A percentile compares a stretch with the other conserved stretches of the same genome.
phyloP scores from a whole-genome alignment of 2,329 filamentous ascomycete genomes.

The Verticillium klebahnii region DNA sequence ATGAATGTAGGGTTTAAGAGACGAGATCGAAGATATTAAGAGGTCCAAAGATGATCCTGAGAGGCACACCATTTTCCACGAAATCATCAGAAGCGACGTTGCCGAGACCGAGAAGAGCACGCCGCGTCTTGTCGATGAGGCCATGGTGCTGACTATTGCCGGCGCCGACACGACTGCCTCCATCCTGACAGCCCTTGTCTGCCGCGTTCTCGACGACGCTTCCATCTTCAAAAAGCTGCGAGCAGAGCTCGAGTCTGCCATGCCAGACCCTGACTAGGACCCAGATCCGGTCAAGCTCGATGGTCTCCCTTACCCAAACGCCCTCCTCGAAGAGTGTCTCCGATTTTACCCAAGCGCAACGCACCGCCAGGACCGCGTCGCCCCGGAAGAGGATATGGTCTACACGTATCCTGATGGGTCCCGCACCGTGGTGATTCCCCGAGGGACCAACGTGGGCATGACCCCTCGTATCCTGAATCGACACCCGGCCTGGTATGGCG shows the following conservation, averaged over 20 bases:
- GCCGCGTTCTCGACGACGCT: conserved; percentile 27
- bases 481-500: conserved; percentile 24
- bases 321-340: conserved; percentile 47
- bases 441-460: conserved; percentile 30
- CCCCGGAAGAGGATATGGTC: conserved; percentile 30
- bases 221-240: conserved; percentile 24
- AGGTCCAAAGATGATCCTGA: conserved; percentile 25
- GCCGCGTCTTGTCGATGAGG: conserved; percentile 30
- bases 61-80: conserved; percentile 30
- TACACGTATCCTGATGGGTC: conserved; percentile 21
- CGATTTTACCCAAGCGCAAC: conserved; percentile 43
- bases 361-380: conserved; percentile 42
- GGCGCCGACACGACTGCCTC: conserved; percentile 46
- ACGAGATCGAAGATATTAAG: too few species aligned
- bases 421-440: conserved; percentile 23
- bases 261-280: conserved; percentile 23
- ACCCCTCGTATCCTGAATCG: conserved; percentile 8
- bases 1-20: too few species aligned
- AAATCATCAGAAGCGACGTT: conserved; percentile 21
- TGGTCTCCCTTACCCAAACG: conserved; percentile 38
- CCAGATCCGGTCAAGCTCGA: conserved; percentile 24
- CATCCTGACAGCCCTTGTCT: conserved; percentile 27
- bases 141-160: conserved; percentile 44
- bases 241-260: conserved; percentile 28
- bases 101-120: conserved; percentile 28